Percentiles rank a stretch among this genome's conserved stretches.
These are phyloP conservation scores for Pyrenophora seminiperda DNA, from an alignment of 2,329 filamentous ascomycete species.

Conservation along the genomic window DNA sequence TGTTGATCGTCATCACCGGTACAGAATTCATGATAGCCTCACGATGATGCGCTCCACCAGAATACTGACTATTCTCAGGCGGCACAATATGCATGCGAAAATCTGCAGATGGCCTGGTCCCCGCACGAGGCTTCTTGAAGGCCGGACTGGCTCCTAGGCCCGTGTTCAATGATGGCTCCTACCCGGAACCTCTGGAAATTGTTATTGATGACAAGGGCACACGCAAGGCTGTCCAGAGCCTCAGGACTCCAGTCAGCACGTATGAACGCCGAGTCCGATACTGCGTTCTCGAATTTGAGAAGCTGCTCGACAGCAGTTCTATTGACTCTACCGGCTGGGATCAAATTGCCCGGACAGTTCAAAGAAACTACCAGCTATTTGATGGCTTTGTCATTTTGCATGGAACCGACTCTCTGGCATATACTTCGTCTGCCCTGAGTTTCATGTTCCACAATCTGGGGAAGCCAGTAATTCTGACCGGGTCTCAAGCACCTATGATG, in stretches of 20 bases:
- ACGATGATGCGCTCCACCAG: background rate
- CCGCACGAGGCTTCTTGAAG: constrained; percentile 74
- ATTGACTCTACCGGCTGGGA: constrained; percentile 88
- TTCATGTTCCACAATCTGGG: constrained; percentile 93
- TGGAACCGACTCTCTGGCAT: constrained; percentile 85
- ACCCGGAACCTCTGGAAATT: constrained; percentile 61
- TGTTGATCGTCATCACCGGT: constrained; percentile 89
- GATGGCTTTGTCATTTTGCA: constrained; percentile 92
- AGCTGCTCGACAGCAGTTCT: constrained; percentile 85
- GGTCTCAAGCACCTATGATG: constrained; percentile 76
- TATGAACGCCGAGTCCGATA: constrained; percentile 84
- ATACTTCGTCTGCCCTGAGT: constrained; percentile 86
- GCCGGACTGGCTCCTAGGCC: constrained; percentile 80
- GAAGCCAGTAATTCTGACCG: constrained; percentile 86
- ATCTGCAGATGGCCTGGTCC: constrained; percentile 78
- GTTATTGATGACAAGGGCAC: constrained; percentile 57
- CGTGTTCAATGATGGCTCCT: constrained; percentile 80
- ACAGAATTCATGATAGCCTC: constrained; percentile 27
- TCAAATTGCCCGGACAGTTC: constrained; percentile 78
- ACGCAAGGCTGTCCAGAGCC: constrained; percentile 63
- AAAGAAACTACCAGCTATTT: constrained; percentile 84
- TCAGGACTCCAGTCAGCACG: constrained; percentile 79
- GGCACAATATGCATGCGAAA: constrained; percentile 91
- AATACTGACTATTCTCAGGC: constrained; percentile 43
- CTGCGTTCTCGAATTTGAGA: constrained; percentile 80